A percentile compares a stretch with the other conserved stretches of the same genome.
phyloP scores from a whole-genome alignment of 768 basidiomycete species.

The Kwoniella sp. region DNA sequence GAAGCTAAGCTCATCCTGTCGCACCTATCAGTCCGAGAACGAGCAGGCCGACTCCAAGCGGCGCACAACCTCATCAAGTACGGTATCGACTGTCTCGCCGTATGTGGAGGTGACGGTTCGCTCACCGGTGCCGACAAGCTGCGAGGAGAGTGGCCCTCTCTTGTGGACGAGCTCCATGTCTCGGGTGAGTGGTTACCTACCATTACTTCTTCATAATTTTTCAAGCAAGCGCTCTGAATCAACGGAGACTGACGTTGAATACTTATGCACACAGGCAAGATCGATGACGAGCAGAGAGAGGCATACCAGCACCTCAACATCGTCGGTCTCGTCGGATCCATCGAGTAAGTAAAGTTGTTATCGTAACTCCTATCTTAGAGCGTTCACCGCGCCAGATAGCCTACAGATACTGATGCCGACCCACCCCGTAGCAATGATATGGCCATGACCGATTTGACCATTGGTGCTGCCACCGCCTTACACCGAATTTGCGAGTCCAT shows the following conservation, averaged over 20 bases:
- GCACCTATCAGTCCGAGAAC: conserved; percentile 71
- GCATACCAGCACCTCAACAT: conserved; percentile 83
- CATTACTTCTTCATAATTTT: no score
- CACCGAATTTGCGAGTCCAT: conserved; percentile 97
- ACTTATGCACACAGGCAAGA: conserved; percentile 61
- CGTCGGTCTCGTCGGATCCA: conserved; percentile 97
- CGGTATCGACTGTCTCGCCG: conserved; percentile 94
- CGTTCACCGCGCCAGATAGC: background rate
- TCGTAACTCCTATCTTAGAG: background rate
- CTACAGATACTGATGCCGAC: background rate
- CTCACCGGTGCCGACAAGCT: conserved; percentile 95
- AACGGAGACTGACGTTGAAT: no score
- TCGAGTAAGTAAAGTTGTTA: conserved; percentile 62
- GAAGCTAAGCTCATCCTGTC: no score
- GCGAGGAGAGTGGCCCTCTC: conserved; percentile 88
- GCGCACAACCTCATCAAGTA: conserved; percentile 90
- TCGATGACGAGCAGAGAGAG: conserved; percentile 72
- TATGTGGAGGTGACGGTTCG: conserved; percentile 96
- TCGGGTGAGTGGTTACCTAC: conserved; percentile 65
- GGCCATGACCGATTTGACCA: conserved; percentile 95
- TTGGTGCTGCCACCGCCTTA: conserved; percentile 91
- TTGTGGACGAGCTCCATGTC: conserved; percentile 68
- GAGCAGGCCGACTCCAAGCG: conserved; percentile 83
- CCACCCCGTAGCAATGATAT: conserved; percentile 73
- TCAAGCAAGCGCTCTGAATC: no score